phyloP scores from a whole-genome alignment of 179 eudicot species.

The Spinacia oleracea region DNA sequence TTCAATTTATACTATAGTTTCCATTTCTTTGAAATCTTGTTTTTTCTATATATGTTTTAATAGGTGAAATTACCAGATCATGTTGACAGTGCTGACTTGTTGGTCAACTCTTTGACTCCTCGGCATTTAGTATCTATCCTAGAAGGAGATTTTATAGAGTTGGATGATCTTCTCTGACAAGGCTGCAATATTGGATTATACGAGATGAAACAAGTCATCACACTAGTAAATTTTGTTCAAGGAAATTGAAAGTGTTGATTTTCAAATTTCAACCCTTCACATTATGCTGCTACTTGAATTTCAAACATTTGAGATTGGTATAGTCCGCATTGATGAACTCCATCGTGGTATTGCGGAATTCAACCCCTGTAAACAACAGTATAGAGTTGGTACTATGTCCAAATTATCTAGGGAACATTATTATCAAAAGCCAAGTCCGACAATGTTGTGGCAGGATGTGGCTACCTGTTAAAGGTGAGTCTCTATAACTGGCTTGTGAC shows the following conservation, averaged over 20 bases:
- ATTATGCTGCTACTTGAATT: slow-evolving; percentile 8
- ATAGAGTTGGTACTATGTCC: slow-evolving; percentile 2
- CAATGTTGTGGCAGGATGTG: slow-evolving; percentile 8
- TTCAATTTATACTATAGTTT: background rate
- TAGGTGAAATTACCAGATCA: slow-evolving; percentile 35
- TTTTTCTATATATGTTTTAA: background rate
- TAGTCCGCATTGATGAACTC: background rate
- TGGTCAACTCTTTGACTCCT: slow-evolving; percentile 22
- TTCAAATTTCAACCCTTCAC: background rate
- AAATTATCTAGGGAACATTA: background rate
- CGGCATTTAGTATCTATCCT: slow-evolving; percentile 22
- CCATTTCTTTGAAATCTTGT: background rate
- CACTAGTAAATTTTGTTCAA: slow-evolving; percentile 1
- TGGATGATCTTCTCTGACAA: slow-evolving; percentile 47
- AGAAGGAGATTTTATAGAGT: slow-evolving; percentile 46
- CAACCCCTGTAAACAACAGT: slow-evolving; percentile 1
- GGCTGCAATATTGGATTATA: background rate
- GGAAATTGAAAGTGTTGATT: background rate
- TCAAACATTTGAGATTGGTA: background rate
- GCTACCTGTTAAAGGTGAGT: slow-evolving; percentile 15
- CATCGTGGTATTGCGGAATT: background rate
- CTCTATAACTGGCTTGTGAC: background rate
- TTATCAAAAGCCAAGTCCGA: slow-evolving; percentile 5
- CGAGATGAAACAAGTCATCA: background rate
- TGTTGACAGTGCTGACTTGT: slow-evolving; percentile 10